Percentiles rank a stretch among this genome's conserved stretches.
phyloP scores from a whole-genome alignment of 176 grass and related monocot species.

The Rhynchospora pubera region DNA sequence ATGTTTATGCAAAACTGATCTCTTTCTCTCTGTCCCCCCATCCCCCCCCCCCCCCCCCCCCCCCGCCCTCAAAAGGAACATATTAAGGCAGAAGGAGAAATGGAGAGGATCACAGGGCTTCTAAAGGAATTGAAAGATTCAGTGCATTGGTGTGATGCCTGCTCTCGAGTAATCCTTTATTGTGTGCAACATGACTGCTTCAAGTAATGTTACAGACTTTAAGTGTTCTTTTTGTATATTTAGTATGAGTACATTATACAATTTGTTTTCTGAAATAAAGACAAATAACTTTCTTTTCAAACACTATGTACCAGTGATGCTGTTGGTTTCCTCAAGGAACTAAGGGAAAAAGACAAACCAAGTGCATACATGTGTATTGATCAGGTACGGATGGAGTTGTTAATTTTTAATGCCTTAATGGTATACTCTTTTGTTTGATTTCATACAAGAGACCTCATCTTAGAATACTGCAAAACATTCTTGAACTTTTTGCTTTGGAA shows the following conservation, averaged over 20 bases:
- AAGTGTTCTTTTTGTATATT: conserved; percentile 28
- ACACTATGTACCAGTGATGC: conserved; percentile 39
- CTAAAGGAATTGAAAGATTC: conserved; percentile 60
- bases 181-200: conserved; percentile 54
- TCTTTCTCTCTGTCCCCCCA: background rate
- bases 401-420: conserved; percentile 23
- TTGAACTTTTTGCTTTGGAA: conserved; percentile 17
- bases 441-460: conserved; percentile 13
- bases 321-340: conserved; percentile 61
- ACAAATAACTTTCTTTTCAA: conserved; percentile 21
- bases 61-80: conserved; percentile 53
- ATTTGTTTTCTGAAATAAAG: background rate
- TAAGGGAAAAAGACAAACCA: conserved; percentile 56
- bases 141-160: conserved; percentile 65
- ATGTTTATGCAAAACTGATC: conserved; percentile 9
- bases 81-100: conserved; percentile 60
- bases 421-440: background rate
- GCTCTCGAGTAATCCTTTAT: conserved; percentile 63
- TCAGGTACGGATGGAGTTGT: conserved; percentile 40
- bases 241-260: conserved; percentile 15
- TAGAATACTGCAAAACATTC: background rate
- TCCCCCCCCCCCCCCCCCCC: background rate
- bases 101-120: conserved; percentile 60
- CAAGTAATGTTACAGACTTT: conserved; percentile 49
- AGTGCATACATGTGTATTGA: conserved; percentile 59